Base-by-base conservation (phyloP, 2,329 filamentous ascomycete genomes). In the Triangularia setosa region DNA sequence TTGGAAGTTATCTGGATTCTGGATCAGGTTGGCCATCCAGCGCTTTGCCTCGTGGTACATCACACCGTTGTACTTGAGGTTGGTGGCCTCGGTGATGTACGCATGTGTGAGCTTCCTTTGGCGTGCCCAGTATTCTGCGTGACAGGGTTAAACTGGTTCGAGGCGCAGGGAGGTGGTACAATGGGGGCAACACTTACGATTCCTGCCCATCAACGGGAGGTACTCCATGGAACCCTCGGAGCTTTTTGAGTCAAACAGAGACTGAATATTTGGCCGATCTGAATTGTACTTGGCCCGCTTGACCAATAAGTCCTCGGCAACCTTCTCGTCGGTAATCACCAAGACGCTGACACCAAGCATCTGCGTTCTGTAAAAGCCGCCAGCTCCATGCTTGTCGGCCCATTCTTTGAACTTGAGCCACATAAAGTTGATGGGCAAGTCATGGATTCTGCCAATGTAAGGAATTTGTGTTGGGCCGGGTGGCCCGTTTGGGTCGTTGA, bases 1-100 rank as follows among this genome's bases (percentile, higher is more conserved):
- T 9, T 74, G 73, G 67, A 84, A 85, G 71, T 79, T 75, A 65
- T 84, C 81, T 1, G 83, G 82, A 53, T 83, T 75, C 27, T 79
- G 75, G 27, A 84, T 70, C 5, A 85, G 74, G 28, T 79, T 74
- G 62, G 76, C 79, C 53, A 85, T 72, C 80, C 81, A 85, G 44
- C 83, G 77, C 74, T 85, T 84, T 11, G 78, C 78, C 68, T 86
- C 83, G 65, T 81, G 79, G 65, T 84, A 79, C 79, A 85, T 83
- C 8, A 73, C 62, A 5, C 74, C 74, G 61, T 75, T 62, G 63
- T 77, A 77, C 1, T 73, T 69, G 1, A 70, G 67, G 44, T 75
- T 75, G 62, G 70, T 73, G 25, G 75, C 75, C 55, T 77, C 75
- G 25, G 74, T 84, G 27, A 85, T 73, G 66, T 82, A 81, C 2